A percentile compares a stretch with the other conserved stretches of the same genome.
Evolutionary conservation across 2,329 filamentous ascomycete genomes (phyloP).

Genomic region (Ceratocystis destructans): DNA sequence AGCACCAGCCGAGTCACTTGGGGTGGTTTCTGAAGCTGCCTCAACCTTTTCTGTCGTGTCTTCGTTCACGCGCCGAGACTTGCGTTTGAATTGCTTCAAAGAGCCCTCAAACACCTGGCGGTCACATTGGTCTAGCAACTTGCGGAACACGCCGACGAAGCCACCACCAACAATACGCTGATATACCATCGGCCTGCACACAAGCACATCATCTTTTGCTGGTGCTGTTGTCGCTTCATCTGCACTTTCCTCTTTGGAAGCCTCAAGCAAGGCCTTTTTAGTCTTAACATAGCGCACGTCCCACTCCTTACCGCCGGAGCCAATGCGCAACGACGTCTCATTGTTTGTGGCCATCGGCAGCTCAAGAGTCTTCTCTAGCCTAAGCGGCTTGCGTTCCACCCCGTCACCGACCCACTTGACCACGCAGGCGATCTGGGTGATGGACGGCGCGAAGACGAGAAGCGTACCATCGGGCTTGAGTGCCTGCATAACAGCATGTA

Average conservation of each 20-base stretch:
- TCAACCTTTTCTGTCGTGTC: not conserved
- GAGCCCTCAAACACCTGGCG: constrained; percentile 12
- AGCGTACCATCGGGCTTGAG: constrained; percentile 51
- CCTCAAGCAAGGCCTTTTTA: constrained; percentile 10
- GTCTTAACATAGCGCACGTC: constrained; percentile 40
- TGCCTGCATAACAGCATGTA: constrained; percentile 37
- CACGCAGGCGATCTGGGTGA: constrained; percentile 62
- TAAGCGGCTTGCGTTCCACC: constrained; percentile 24
- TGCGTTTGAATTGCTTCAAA: not conserved
- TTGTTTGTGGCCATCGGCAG: constrained; percentile 32
- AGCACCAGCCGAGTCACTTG: not conserved
- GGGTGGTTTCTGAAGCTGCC: not conserved
- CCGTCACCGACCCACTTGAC: constrained; percentile 30
- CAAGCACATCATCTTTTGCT: constrained; percentile 24
- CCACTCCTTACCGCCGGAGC: constrained; percentile 45
- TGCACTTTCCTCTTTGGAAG: constrained; percentile 22
- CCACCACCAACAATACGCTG: constrained; percentile 30
- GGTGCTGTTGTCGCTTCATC: constrained; percentile 11
- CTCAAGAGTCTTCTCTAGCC: constrained; percentile 47
- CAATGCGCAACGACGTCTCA: constrained; percentile 33
- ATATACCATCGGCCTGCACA: constrained; percentile 32
- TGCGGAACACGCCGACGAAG: constrained; percentile 30
- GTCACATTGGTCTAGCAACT: constrained; percentile 22
- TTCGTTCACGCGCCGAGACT: not conserved
- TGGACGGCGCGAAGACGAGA: constrained; percentile 59